These are phyloP conservation scores for Medicago lupulina DNA, from an alignment of 306 rosid species.

Conservation along the genomic window DNA sequence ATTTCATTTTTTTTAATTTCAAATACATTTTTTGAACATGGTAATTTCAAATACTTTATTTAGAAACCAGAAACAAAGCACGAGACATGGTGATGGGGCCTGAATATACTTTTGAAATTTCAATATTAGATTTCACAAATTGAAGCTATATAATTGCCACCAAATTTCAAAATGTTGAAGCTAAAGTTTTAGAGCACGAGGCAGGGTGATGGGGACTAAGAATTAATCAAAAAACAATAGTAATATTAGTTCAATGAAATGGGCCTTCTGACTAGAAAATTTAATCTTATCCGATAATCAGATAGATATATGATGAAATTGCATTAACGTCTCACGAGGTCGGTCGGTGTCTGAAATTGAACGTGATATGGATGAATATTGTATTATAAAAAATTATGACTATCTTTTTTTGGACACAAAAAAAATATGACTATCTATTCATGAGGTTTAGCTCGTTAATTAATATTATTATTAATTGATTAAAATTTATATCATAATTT, in stretches of 20 bases:
- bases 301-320: slow-evolving; percentile 19
- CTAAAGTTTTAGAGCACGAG: too few species aligned
- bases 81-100: too few species aligned
- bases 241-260: not conserved
- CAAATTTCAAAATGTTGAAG: not conserved
- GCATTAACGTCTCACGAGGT: slow-evolving; percentile 4
- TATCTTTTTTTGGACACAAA: too few species aligned
- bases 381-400: not conserved
- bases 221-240: too few species aligned
- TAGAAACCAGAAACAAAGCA: too few species aligned
- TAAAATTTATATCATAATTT: not conserved
- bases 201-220: too few species aligned
- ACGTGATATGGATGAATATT: not conserved
- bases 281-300: slow-evolving; percentile 41
- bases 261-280: slow-evolving; percentile 29
- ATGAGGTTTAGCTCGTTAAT: not conserved
- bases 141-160: not conserved
- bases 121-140: not conserved
- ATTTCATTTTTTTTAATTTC: too few species aligned
- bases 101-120: not conserved
- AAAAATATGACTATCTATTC: not conserved
- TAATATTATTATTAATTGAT: not conserved
- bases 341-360: not conserved
- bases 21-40: too few species aligned
- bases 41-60: too few species aligned